Evolutionary conservation across 1,139 yeast genomes (phyloP), one percentile per base, ranked within the genome.

Genomic region (Nadsonia starkeyi-henricii): DNA sequence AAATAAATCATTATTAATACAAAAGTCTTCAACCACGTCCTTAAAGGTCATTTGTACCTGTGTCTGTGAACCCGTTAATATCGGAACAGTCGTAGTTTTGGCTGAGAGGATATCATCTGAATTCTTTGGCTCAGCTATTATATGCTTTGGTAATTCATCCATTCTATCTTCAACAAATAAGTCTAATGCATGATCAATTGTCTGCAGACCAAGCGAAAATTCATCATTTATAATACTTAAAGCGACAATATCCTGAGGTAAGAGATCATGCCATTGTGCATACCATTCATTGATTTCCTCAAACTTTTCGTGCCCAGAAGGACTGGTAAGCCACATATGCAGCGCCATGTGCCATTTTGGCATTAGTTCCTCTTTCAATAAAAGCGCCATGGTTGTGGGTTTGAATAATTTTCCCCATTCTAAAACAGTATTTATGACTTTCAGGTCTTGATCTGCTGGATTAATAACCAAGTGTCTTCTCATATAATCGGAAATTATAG

Each of bases 21-120:
- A 71, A 50, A 58, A 68, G 12, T 67, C 75, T 48, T 74, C 77
- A 9, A 78, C 69, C 28, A 77, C 72, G 28, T 75, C 78, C 51
- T 67, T 72, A 57, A 74, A 73, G 0, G 77, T 48, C 39, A 33
- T 33, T 15, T 12, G 15, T 33, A n/a, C 5, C 17, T 33, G 17
- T 33, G 39, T 7, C 17, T 33, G 9, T 13, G 17, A 13, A 33
- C 3, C 17, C 39, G 39, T 7, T 4, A 33, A 33, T n/a, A 15
- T n/a, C 5, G 39, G 39, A 8, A 15, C 17, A 5, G 4, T 33
- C 4, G 4, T n/a, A 33, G 4, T 33, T 33, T 15, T 33, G 17
- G 17, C 17, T n/a, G 39, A 13, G 12, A 9, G 39, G 4, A 4
- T n/a, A 33, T 33, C 17, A 9, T 8, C 17, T 12, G 28, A 23